Evolutionary conservation across 805 yeast genomes (phyloP), one percentile per base, ranked within the genome.

Genomic region (Starmerella scarabaei): DNA sequence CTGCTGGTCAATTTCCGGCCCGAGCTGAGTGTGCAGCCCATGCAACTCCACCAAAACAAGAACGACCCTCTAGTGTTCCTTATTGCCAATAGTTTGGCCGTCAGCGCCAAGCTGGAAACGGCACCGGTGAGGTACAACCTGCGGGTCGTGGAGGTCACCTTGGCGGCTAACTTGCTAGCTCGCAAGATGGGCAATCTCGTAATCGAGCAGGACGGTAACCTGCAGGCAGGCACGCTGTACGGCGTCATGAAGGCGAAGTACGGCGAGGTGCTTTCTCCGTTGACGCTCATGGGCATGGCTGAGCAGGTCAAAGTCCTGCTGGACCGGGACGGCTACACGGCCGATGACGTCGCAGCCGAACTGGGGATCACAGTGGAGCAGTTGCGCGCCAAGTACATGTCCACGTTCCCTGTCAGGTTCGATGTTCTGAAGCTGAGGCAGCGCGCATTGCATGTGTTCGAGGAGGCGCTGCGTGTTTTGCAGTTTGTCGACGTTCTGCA

Each of bases 121-220:
- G 84, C 78, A 1, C 82, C 85, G 1, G 59, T 66, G 6, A 74
- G 75, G 57, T 78, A 78, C 57, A 78, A 78, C 53, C 63, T 79
- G 50, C 66, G 86, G 33, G 84, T 77, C 2, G 83, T 76, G 12
- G 85, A 78, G 53, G 78, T 74, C 30, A 73, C 78, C 1, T 61
- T 76, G n/a, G 80, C 81, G 3, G 75, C 82, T 0, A 72, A 70
- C 35, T 57, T 73, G 11, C 57, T 78, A 44, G 81, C 79, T 8
- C 53, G 62, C 27, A 62, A 62, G 45, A 65, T 67, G 35, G 68
- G 65, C 11, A 56, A 74, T 36, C 33, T 44, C 18, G 48, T 50
- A 1, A 57, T 72, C 27, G 61, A 56, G 5, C 64, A 59, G 36
- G 73, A 69, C 46, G 74, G 76, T 2, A 71, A 72, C 44, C 62